Percentiles rank a stretch among this genome's conserved stretches.
phyloP scores from a whole-genome alignment of 257 asterid genomes.

The Capsicum baccatum region DNA sequence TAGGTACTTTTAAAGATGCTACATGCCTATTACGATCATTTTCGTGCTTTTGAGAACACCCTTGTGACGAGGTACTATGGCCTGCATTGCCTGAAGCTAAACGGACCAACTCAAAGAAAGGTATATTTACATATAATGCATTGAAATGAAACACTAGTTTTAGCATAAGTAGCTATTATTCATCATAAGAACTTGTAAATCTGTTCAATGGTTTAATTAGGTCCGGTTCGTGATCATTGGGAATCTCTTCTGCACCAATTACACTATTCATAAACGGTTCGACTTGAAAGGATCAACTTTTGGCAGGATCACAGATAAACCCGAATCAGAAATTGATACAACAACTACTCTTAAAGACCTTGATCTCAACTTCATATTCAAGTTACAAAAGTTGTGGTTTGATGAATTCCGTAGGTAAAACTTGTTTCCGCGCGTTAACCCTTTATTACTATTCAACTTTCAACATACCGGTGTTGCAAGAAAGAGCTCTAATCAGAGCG shows the following conservation, averaged over 20 bases:
- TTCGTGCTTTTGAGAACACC: constrained; percentile 62
- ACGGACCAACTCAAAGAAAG: constrained; percentile 57
- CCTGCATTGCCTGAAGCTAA: constrained; percentile 75
- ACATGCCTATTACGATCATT: constrained; percentile 60
- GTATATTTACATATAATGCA: constrained; percentile 36
- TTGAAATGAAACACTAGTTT: background rate
- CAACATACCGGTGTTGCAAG: background rate
- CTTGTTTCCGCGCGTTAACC: background rate
- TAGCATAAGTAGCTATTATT: background rate
- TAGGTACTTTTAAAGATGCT: constrained; percentile 87
- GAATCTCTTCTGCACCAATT: constrained; percentile 40
- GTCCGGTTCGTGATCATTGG: constrained; percentile 42
- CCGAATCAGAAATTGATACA: constrained; percentile 39
- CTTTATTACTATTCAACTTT: background rate
- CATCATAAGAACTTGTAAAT: background rate
- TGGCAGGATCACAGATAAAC: constrained; percentile 39
- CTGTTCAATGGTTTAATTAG: constrained; percentile 20
- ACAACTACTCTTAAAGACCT: constrained; percentile 42
- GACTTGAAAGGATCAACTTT: constrained; percentile 44
- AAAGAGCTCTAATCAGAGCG: background rate
- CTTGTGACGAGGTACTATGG: constrained; percentile 73
- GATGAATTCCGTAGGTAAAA: constrained; percentile 35
- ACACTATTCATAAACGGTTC: constrained; percentile 34
- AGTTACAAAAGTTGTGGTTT: constrained; percentile 34
- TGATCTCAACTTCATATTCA: constrained; percentile 39